Base-by-base conservation (phyloP, 2,329 filamentous ascomycete genomes). In the Diplodia seriata region DNA sequence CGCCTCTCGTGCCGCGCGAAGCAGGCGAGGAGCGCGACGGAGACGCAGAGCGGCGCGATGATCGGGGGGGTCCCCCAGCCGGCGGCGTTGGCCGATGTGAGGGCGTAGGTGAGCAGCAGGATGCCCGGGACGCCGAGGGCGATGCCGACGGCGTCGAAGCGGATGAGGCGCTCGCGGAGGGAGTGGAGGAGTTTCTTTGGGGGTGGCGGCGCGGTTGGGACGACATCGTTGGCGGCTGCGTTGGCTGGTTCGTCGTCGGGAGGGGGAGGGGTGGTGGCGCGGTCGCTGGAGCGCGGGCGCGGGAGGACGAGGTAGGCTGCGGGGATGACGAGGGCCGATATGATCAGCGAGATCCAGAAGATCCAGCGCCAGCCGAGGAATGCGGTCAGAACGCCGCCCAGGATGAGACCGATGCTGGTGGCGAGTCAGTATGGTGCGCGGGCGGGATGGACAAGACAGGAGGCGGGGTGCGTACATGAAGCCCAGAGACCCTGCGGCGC, bases 311-410 rank as follows among this genome's bases (percentile, higher is more conserved):
- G 29, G 12, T 66, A 69, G 38, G 68, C 68, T 8, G 55, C 54
- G 4, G 68, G 68, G n/a, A 63, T 61, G 18, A 69, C 63, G 20
- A 62, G 15, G 31, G 15, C 49, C 5, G 68, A 69, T 0, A 69
- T 43, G 26, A 69, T 69, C 15, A 69, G n/a, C 0, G 68, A 69
- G 26, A 62, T 67, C 68, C 68, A 69, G 49, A 62, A 69, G 49
- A 69, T 67, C 68, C 68, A 69, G 8, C 55, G 38, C 68, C 68
- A 69, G 18, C 63, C 54, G 31, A 69, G 47, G 33, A 69, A 67
- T 11, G 56, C 68, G 4, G 68, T 69, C 7, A 69, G 47, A 4
- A 69, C 63, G 5, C 68, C 68, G 8, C 68, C 68, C 8, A 69
- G 54, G 49, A 69, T 67, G 14, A 69, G 63, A 14, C 68, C 68